Evolutionary conservation across 225 moss, liverwort and hornwort species (phyloP).

Genomic region (Takakia lepidozioides): DNA sequence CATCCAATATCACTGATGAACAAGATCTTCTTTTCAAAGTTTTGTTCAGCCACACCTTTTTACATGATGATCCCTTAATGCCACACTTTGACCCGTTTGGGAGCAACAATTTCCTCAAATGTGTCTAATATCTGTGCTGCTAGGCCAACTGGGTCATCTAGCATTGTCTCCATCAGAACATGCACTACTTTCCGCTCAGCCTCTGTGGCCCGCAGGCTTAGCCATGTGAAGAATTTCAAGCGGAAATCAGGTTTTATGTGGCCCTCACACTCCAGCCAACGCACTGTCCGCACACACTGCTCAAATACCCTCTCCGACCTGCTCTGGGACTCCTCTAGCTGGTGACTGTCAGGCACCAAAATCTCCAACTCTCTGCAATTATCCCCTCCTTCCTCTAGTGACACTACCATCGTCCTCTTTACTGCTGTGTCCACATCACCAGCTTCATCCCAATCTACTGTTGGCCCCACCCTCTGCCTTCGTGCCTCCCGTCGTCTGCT

Average conservation of each 20-base stretch:
- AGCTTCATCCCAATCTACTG: no score
- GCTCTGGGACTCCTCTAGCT: not conserved
- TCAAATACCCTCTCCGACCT: not conserved
- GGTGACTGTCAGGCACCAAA: no score
- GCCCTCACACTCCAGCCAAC: not conserved
- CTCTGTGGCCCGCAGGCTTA: constrained; percentile 6
- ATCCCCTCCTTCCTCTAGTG: no score
- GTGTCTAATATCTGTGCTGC: constrained; percentile 4
- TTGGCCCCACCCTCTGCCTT: no score
- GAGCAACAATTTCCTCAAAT: constrained; percentile 1
- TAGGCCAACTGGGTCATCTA: constrained; percentile 1
- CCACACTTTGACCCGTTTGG: not conserved
- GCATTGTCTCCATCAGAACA: constrained; percentile 2
- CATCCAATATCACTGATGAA: no score
- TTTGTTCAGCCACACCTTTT: no score
- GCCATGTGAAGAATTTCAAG: constrained; percentile 1
- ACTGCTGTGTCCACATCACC: no score
- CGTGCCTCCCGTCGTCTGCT: no score
- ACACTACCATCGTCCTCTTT: no score
- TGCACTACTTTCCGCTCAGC: constrained; percentile 2
- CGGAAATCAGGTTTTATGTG: constrained; percentile 2
- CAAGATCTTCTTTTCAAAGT: no score
- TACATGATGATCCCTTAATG: no score
- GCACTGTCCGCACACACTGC: constrained; percentile 1
- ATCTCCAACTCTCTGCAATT: no score